Evolutionary conservation across 305 asterid genomes (phyloP).

Genomic region (Solanum aculeatissimum): DNA sequence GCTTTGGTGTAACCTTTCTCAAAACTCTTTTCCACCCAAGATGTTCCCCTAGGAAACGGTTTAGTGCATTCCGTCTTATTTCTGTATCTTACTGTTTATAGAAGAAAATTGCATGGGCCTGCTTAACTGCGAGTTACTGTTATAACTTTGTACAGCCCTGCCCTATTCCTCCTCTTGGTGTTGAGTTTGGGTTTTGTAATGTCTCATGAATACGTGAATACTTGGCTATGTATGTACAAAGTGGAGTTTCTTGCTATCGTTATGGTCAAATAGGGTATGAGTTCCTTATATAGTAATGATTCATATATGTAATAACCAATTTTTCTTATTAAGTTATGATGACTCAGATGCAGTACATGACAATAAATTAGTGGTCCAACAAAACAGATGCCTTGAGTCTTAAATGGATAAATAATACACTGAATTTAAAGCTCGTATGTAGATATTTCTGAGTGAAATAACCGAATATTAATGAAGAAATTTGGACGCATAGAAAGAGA

Average conservation of each 20-base stretch:
- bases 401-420: neutral
- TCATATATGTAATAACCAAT: neutral
- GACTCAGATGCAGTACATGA: neutral
- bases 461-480: neutral
- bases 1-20: neutral
- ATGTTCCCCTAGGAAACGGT: neutral
- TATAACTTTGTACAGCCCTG: neutral
- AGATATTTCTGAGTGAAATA: neutral
- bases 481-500: neutral
- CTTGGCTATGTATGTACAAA: neutral
- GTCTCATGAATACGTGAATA: neutral
- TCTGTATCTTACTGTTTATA: neutral
- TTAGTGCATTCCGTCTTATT: neutral
- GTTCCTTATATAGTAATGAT: neutral
- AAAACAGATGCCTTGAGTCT: neutral
- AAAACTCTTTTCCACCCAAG: neutral
- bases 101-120: neutral
- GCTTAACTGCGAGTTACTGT: neutral
- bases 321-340: neutral
- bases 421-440: neutral
- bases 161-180: neutral
- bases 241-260: neutral
- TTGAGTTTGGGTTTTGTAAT: neutral
- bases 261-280: neutral
- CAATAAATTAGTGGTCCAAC: neutral